A percentile compares a stretch with the other conserved stretches of the same genome.
Conservation (phyloP, 257 asterid species). For the Echites panduratus region DNA sequence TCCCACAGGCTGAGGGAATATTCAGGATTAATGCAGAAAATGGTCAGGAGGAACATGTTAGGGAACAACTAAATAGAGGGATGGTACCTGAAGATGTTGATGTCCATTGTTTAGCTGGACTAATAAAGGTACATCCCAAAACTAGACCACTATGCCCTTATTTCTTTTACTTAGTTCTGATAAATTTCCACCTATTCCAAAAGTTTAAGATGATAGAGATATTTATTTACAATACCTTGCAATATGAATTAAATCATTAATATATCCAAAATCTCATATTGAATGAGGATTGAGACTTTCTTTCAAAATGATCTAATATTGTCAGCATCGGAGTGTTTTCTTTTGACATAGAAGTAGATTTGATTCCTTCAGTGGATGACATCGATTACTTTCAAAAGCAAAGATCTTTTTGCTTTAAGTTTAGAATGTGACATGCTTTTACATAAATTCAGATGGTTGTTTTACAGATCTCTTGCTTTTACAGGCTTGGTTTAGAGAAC, state of each 20-base stretch:
- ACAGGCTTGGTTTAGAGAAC: slow-evolving; percentile 89
- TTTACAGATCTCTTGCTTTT: neutral
- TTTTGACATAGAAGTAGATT: neutral
- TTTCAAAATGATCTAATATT: neutral
- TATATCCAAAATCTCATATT: neutral
- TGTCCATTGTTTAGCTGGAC: slow-evolving; percentile 41
- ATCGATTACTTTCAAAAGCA: neutral
- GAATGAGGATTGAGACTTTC: neutral
- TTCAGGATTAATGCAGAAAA: slow-evolving; percentile 39
- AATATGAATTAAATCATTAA: no score
- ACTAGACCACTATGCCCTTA: neutral
- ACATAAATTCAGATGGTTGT: neutral
- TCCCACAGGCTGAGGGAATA: slow-evolving; percentile 37
- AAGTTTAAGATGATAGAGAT: no score
- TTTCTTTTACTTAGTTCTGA: neutral
- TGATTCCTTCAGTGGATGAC: neutral
- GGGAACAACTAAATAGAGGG: slow-evolving; percentile 34
- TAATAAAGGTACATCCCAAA: slow-evolving; percentile 28
- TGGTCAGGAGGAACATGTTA: slow-evolving; percentile 34
- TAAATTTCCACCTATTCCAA: no score
- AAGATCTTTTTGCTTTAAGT: neutral
- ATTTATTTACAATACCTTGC: no score
- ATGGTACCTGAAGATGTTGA: slow-evolving; percentile 33
- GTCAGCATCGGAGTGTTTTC: neutral
- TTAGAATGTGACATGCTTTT: neutral